phyloP scores from a whole-genome alignment of 306 rosid species.

The Gynostemma pentaphyllum region DNA sequence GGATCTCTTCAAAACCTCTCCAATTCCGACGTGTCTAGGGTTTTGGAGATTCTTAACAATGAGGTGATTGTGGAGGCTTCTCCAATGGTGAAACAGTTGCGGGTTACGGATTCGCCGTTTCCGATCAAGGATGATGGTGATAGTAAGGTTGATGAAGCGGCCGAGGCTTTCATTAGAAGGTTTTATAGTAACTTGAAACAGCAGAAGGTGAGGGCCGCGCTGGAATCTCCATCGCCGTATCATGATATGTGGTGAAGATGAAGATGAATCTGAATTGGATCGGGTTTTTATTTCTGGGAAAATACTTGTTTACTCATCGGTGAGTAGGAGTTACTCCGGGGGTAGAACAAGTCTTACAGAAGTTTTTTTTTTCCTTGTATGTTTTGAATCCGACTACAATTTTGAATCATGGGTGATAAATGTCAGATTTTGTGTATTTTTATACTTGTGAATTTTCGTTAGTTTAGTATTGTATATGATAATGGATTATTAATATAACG shows the following conservation, averaged over 20 bases:
- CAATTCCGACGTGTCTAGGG: conserved; percentile 39
- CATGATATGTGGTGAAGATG: conserved; percentile 23
- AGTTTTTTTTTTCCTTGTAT: neutral
- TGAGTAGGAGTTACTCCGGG: too few relatives aligned
- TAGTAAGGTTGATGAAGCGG: conserved; percentile 37
- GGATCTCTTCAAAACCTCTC: conserved; percentile 18
- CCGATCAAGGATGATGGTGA: conserved; percentile 46
- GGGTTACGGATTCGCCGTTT: conserved; percentile 52
- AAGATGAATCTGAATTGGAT: neutral
- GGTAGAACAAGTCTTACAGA: too few relatives aligned
- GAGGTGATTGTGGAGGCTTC: conserved; percentile 17
- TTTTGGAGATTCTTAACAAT: conserved; percentile 50
- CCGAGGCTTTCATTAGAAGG: conserved; percentile 52
- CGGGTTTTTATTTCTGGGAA: neutral
- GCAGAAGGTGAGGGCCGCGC: conserved; percentile 21
- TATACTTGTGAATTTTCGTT: too few relatives aligned
- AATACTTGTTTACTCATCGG: too few relatives aligned
- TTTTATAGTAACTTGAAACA: conserved; percentile 39
- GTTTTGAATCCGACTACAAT: neutral
- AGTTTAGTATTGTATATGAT: too few relatives aligned
- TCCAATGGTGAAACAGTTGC: conserved; percentile 24
- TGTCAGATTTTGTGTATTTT: too few relatives aligned
- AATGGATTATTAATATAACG: too few relatives aligned
- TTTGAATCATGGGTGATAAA: neutral
- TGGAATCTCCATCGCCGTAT: conserved; percentile 34